phyloP scores from a whole-genome alignment of 2,329 filamentous ascomycete genomes.

The Aspergillus latus region DNA sequence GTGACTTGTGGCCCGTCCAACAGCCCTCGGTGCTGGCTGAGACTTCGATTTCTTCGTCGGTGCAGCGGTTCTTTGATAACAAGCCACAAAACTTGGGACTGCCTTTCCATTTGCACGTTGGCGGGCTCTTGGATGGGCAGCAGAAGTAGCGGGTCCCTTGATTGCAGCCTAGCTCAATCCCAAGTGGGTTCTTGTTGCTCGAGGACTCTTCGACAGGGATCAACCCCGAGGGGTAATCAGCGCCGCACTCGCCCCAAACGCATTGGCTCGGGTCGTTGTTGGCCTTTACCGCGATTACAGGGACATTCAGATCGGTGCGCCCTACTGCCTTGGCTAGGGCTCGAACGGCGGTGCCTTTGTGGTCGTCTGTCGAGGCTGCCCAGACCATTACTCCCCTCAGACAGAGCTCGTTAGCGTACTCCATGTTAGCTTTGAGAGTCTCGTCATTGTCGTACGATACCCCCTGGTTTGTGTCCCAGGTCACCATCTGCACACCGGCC shows the following conservation, averaged over 20 bases:
- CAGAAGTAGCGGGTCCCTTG: neutral
- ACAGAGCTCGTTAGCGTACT: slow-evolving; percentile 31
- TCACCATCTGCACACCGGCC: slow-evolving; percentile 21
- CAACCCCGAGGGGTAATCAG: neutral
- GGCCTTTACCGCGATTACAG: neutral
- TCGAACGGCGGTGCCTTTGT: slow-evolving; percentile 4
- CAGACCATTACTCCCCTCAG: slow-evolving; percentile 7
- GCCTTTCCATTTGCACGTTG: neutral
- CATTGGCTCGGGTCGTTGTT: neutral
- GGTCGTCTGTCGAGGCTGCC: slow-evolving; percentile 6
- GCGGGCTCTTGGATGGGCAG: neutral
- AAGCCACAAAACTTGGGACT: neutral
- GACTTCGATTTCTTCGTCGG: neutral
- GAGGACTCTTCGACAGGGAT: neutral
- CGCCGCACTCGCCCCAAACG: neutral
- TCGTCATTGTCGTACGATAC: slow-evolving; percentile 37
- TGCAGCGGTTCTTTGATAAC: neutral
- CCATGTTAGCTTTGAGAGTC: slow-evolving; percentile 38
- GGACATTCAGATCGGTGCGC: neutral
- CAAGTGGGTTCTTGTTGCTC: neutral
- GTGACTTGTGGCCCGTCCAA: neutral
- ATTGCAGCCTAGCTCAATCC: neutral
- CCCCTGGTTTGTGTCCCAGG: slow-evolving; percentile 23
- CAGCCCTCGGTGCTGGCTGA: neutral
- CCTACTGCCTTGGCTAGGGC: neutral